Evolutionary conservation across 2,329 filamentous ascomycete genomes (phyloP).

Genomic region (Colletotrichum lentis): DNA sequence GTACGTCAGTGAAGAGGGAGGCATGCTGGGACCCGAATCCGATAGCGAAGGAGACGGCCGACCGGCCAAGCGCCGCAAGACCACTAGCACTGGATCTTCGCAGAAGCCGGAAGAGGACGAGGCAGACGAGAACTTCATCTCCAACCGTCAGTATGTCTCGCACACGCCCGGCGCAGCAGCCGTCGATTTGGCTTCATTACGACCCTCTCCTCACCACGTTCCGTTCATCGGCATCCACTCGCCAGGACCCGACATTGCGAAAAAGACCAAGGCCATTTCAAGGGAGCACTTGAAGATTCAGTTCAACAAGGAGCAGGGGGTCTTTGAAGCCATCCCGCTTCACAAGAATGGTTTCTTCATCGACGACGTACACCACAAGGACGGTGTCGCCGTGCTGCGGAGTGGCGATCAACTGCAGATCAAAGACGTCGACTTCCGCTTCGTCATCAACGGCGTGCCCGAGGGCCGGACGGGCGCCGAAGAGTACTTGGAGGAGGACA

Average conservation of each 20-base stretch:
- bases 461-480: conserved; percentile 67
- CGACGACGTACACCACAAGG: conserved; percentile 66
- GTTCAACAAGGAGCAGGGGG: conserved; percentile 69
- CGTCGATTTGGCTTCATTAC: conserved; percentile 66
- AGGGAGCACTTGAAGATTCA: conserved; percentile 76
- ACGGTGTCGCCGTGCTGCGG: conserved; percentile 64
- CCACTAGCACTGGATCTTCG: conserved; percentile 54
- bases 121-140: conserved; percentile 57
- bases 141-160: conserved; percentile 67
- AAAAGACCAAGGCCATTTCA: conserved; percentile 76
- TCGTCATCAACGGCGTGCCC: conserved; percentile 72
- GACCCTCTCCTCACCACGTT: conserved; percentile 68
- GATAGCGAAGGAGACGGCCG: conserved; percentile 61
- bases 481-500: conserved; percentile 58
- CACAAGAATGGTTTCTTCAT: conserved; percentile 75
- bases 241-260: conserved; percentile 66
- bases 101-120: conserved; percentile 52
- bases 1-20: conserved; percentile 74
- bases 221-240: conserved; percentile 78
- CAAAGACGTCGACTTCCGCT: conserved; percentile 73
- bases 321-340: conserved; percentile 70
- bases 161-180: conserved; percentile 67
- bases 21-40: conserved; percentile 71
- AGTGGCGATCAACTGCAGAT: conserved; percentile 76
- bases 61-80: conserved; percentile 58